A percentile compares a stretch with the other conserved stretches of the same genome.
These are phyloP conservation scores for Fusarium ramigenum DNA, from an alignment of 2,329 filamentous ascomycete species.

Conservation along the genomic window DNA sequence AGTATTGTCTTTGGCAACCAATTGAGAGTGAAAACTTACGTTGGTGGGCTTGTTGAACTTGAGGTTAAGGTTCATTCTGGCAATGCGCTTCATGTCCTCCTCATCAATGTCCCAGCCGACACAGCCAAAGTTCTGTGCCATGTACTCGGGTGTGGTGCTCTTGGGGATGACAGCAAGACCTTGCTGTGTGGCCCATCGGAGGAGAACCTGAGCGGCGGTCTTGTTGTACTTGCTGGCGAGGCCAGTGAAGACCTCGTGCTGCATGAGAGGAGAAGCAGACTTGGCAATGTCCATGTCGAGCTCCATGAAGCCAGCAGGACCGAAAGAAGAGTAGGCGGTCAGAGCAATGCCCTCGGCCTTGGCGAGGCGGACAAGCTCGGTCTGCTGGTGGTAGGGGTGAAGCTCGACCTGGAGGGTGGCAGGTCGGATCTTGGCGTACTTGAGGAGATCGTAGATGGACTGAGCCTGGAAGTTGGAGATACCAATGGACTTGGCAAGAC, in stretches of 20 bases:
- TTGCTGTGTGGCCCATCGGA: constrained; percentile 88
- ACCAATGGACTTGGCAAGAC: constrained; percentile 78
- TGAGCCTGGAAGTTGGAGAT: constrained; percentile 85
- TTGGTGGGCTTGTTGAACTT: constrained; percentile 82
- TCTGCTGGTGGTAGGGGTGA: constrained; percentile 87
- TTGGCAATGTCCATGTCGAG: constrained; percentile 69
- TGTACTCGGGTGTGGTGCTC: constrained; percentile 63
- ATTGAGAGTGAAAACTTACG: constrained; percentile 57
- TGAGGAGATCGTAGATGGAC: constrained; percentile 80
- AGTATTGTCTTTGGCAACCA: background rate
- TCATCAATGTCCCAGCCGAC: constrained; percentile 71
- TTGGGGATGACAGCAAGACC: constrained; percentile 85
- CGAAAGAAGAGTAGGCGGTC: constrained; percentile 87
- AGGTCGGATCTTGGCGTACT: constrained; percentile 78
- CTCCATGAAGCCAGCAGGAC: constrained; percentile 81
- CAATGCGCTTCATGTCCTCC: constrained; percentile 74
- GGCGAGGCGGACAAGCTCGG: constrained; percentile 74
- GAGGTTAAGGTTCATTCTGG: constrained; percentile 69
- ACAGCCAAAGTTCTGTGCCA: constrained; percentile 74
- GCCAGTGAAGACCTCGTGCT: constrained; percentile 70
- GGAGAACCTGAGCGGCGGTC: constrained; percentile 80
- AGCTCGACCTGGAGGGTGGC: constrained; percentile 89
- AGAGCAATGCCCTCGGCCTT: constrained; percentile 76
- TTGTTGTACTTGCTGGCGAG: constrained; percentile 77
- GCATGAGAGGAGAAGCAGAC: constrained; percentile 75